Percentiles rank a stretch among this genome's conserved stretches.
These are phyloP conservation scores for Daedaleopsis nitida DNA, from an alignment of 768 basidiomycete genomes.

Conservation along the genomic window DNA sequence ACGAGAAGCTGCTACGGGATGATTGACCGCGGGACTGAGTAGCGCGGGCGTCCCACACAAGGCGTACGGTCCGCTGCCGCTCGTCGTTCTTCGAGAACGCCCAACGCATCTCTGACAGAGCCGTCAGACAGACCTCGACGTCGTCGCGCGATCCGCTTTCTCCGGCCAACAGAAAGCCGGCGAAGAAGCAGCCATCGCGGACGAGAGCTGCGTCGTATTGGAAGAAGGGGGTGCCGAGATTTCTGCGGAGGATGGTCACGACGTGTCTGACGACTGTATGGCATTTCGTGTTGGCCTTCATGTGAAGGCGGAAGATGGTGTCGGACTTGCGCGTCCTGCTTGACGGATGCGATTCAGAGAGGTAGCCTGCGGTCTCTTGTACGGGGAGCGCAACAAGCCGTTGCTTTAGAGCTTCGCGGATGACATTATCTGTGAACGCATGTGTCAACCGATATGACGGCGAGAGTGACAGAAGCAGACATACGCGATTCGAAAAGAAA, in stretches of 20 bases:
- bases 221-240: slow-evolving; percentile 62
- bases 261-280: slow-evolving; percentile 46
- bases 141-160: slow-evolving; percentile 56
- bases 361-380: slow-evolving; percentile 15
- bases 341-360: slow-evolving; percentile 21
- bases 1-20: slow-evolving; percentile 15
- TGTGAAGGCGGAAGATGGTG: slow-evolving; percentile 39
- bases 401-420: slow-evolving; percentile 80
- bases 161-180: slow-evolving; percentile 70
- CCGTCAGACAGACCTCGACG: slow-evolving; percentile 60
- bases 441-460: slow-evolving; percentile 2
- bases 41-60: slow-evolving; percentile 41
- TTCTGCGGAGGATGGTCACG: slow-evolving; percentile 50
- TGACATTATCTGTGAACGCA: slow-evolving; percentile 67
- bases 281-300: slow-evolving; percentile 47
- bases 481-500: slow-evolving; percentile 89
- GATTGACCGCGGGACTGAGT: slow-evolving; percentile 19
- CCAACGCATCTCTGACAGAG: slow-evolving; percentile 85
- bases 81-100: slow-evolving; percentile 75
- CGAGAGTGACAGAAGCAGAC: slow-evolving; percentile 32
- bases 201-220: slow-evolving; percentile 85
- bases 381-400: slow-evolving; percentile 40
- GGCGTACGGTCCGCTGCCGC: slow-evolving; percentile 59
- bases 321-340: slow-evolving; percentile 27
- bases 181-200: slow-evolving; percentile 89